Base-by-base conservation (phyloP, 768 basidiomycete species). In the Leccinum olivaceopallidum region DNA sequence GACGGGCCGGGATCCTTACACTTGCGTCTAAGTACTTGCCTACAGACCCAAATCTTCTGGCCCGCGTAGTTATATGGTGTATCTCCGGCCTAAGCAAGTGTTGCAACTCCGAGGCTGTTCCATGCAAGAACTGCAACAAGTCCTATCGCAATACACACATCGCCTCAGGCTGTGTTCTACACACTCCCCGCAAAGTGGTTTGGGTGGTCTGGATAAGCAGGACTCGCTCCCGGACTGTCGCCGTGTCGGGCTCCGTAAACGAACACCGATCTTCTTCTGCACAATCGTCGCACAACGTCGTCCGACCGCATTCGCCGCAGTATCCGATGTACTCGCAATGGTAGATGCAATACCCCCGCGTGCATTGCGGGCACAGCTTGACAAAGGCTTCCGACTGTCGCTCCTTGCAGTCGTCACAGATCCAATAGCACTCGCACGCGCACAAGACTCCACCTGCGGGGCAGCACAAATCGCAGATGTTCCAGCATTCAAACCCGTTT, bases 261-360 rank as follows among this genome's bases (percentile, higher is more conserved):
- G 28, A 14, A 5, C 49, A 34, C 62, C 55, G 47, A 5, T 73
- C 69, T 59, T 69, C 69, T 56, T 71, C 71, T 16, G 34, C 44
- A 39, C 70, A 73, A 44, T 71, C 70, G 4, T 71, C 57, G 53
- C 71, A 71, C 51, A 67, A 16, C 55, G 62, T 65, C 53, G 65
- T 60, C 26, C 63, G 65, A 48, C 39, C 54, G 32, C 70, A 71
- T 22, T 62, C 65, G 39, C 20, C 7, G 44, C 70, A 71, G n/a
- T 39, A 61, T 18, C 53, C 55, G 16, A 71, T 71, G 53, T 73
- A 71, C 4, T 59, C 57, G 71, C 70, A 73, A 4, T 50, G 51
- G 22, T 62, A 34, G 22, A 51, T 16, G 58, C 69, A 71, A 47
- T 56, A 71, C 50, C 49, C 51, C 55, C 49, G 53, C 36, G 1